Conservation (phyloP, 2,329 filamentous ascomycete species). For the Xylogone sp. region DNA sequence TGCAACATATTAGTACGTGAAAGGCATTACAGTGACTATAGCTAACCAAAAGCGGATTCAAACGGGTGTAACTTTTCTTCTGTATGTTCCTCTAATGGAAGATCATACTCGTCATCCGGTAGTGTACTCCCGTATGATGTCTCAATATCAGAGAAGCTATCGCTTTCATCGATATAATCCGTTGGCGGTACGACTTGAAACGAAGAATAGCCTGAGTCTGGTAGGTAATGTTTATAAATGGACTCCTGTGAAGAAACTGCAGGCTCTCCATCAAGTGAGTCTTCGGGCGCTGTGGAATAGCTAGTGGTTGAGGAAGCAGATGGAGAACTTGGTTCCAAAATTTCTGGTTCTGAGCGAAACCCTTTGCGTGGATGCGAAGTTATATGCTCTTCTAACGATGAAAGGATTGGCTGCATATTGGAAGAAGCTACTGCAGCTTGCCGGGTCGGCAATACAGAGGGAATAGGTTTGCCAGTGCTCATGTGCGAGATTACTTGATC, state of each 20-base stretch:
- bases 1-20: slow-evolving; percentile 2
- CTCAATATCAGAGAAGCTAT: neutral
- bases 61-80: slow-evolving; percentile 7
- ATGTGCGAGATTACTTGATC: too few relatives aligned
- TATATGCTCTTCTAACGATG: too few relatives aligned
- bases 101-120: neutral
- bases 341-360: too few relatives aligned
- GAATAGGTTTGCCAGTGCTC: too few relatives aligned
- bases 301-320: too few relatives aligned
- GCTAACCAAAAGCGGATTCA: slow-evolving; percentile 14
- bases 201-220: neutral
- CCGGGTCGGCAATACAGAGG: too few relatives aligned
- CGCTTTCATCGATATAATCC: neutral
- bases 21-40: neutral
- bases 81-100: slow-evolving; percentile 11
- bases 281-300: too few relatives aligned
- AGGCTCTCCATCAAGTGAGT: slow-evolving; percentile 2
- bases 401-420: too few relatives aligned
- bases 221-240: neutral
- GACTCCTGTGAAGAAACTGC: slow-evolving; percentile 13
- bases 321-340: too few relatives aligned
- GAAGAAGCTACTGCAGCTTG: too few relatives aligned
- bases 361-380: too few relatives aligned
- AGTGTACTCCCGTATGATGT: slow-evolving; percentile 2
- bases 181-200: neutral